Conservation (phyloP, 768 basidiomycete species). For the Pulveroboletus sp. region DNA sequence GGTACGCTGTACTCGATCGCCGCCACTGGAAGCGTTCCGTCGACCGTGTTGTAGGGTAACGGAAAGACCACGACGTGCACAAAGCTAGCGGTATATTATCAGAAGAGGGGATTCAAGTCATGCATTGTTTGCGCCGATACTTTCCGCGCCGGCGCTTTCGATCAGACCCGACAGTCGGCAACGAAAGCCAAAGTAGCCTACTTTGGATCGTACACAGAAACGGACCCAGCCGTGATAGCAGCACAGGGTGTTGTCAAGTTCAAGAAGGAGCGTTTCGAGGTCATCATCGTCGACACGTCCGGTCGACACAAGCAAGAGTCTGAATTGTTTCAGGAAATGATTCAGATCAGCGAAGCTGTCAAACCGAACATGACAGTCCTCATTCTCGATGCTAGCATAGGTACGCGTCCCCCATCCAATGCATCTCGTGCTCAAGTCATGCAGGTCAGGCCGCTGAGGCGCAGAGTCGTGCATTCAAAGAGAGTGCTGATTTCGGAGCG, state of each 20-base stretch:
- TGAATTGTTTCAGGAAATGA: constrained; percentile 97
- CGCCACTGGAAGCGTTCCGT: not conserved
- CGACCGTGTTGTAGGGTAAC: constrained; percentile 62
- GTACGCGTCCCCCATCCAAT: constrained; percentile 32
- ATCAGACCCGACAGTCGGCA: constrained; percentile 97
- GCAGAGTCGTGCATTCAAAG: constrained; percentile 95
- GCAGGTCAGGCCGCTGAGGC: constrained; percentile 95
- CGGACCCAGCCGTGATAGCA: constrained; percentile 93
- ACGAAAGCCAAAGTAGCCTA: constrained; percentile 99
- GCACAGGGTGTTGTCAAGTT: constrained; percentile 94
- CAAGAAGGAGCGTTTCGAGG: constrained; percentile 96
- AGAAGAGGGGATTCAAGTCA: constrained; percentile 93
- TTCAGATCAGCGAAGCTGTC: constrained; percentile 90
- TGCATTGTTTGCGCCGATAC: constrained; percentile 99
- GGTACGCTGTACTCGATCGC: constrained; percentile 41
- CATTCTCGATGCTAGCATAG: constrained; percentile 95
- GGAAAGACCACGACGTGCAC: constrained; percentile 99
- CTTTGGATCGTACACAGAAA: constrained; percentile 98
- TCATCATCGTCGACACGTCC: constrained; percentile 98
- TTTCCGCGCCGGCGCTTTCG: constrained; percentile 98
- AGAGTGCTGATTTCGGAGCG: constrained; percentile 94
- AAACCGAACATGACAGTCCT: constrained; percentile 95
- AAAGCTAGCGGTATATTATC: constrained; percentile 96
- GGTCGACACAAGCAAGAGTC: constrained; percentile 96
- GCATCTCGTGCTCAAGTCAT: not conserved